phyloP scores from a whole-genome alignment of 2,329 filamentous ascomycete genomes.

The Aspergillus sergii region DNA sequence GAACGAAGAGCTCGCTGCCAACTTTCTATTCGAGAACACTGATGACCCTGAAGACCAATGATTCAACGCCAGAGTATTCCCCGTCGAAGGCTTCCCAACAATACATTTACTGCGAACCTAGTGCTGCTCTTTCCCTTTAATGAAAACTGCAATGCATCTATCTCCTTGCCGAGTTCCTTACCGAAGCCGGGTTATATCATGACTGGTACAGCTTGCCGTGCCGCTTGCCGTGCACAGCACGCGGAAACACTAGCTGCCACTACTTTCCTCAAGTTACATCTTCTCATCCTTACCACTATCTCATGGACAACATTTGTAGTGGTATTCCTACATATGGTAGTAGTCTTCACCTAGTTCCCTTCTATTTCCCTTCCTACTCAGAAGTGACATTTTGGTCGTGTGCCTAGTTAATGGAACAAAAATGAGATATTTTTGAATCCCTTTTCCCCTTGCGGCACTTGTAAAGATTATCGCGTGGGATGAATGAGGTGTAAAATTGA shows the following conservation, averaged over 20 bases:
- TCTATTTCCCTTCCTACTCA: conserved; percentile 9
- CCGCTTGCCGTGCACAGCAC: neutral
- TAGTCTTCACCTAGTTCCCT: neutral
- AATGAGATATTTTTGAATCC: conserved; percentile 9
- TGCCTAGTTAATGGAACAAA: conserved; percentile 36
- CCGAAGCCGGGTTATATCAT: neutral
- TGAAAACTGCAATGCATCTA: conserved; percentile 19
- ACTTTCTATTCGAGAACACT: conserved; percentile 96
- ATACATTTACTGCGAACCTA: conserved; percentile 6
- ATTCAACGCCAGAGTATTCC: conserved; percentile 4
- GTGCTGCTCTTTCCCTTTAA: conserved; percentile 18
- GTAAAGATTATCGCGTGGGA: neutral
- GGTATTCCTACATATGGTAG: conserved; percentile 19
- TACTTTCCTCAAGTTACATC: neutral
- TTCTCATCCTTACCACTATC: neutral
- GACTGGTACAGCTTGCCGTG: neutral
- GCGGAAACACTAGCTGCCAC: neutral
- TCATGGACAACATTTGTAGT: conserved; percentile 12
- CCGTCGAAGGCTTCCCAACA: neutral
- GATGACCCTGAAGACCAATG: conserved; percentile 67
- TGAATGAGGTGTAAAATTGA: neutral
- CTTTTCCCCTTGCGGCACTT: neutral
- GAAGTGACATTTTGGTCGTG: conserved; percentile 28
- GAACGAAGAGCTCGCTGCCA: conserved; percentile 97
- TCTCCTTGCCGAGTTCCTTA: conserved; percentile 6